Evolutionary conservation across 345 rosid species (phyloP).

Genomic region (Gossypium raimondii): DNA sequence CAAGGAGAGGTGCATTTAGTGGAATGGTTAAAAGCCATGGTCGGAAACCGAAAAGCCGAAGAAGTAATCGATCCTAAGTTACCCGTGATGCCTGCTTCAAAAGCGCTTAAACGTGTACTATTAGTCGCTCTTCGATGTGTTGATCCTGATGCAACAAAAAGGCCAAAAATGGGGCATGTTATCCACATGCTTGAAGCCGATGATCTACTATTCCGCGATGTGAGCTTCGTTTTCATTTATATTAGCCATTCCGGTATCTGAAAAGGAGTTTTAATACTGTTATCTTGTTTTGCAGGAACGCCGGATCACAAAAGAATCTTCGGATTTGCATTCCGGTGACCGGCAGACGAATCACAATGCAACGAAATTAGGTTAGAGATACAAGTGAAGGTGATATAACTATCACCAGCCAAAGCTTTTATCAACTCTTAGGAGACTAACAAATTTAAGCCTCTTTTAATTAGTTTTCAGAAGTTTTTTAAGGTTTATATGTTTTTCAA

Average conservation of each 20-base stretch:
- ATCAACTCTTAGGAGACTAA: background rate
- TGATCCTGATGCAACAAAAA: background rate
- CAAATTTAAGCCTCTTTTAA: background rate
- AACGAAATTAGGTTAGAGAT: background rate
- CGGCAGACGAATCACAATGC: background rate
- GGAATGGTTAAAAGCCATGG: conserved; percentile 8
- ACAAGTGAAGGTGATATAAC: background rate
- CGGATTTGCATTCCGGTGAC: background rate
- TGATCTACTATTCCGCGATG: conserved; percentile 1
- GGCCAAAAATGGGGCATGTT: conserved; percentile 5
- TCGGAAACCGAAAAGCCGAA: background rate
- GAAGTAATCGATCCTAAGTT: conserved; percentile 1
- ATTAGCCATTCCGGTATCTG: background rate
- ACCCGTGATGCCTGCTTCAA: background rate
- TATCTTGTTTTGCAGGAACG: background rate
- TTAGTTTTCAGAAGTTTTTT: background rate
- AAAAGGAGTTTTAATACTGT: background rate
- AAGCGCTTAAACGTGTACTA: background rate
- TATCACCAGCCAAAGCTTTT: too few relatives aligned
- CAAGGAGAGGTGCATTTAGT: conserved; percentile 41
- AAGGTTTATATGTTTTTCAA: background rate
- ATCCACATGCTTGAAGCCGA: conserved; percentile 1
- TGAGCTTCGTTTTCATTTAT: background rate
- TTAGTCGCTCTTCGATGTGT: background rate
- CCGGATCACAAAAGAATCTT: background rate